Evolutionary conservation across 768 basidiomycete species (phyloP).

Genomic region (Bullera alba): DNA sequence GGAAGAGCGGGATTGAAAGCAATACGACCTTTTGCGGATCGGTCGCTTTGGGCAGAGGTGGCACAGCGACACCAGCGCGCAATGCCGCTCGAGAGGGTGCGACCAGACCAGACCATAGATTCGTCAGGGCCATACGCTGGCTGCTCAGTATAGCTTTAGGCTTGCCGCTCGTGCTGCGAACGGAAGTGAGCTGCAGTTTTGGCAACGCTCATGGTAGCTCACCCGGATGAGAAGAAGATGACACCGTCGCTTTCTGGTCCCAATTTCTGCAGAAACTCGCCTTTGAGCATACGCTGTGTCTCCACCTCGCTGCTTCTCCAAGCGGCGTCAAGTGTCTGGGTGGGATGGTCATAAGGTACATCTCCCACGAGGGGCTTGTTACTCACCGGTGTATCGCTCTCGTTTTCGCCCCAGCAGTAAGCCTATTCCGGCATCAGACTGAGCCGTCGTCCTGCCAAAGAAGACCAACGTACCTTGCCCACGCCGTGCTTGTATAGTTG

Average conservation of each 20-base stretch:
- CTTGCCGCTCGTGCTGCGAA: conserved; percentile 26
- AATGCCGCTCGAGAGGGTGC: conserved; percentile 35
- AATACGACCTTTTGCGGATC: conserved; percentile 32
- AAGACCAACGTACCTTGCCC: too few relatives aligned
- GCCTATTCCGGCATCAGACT: too few relatives aligned
- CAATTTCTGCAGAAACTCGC: too few relatives aligned
- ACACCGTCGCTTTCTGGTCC: conserved; percentile 35
- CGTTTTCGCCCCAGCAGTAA: too few relatives aligned
- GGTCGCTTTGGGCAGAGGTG: conserved; percentile 17
- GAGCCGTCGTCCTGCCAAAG: too few relatives aligned
- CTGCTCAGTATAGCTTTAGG: conserved; percentile 41
- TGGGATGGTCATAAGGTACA: too few relatives aligned
- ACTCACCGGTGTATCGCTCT: too few relatives aligned
- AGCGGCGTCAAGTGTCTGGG: too few relatives aligned
- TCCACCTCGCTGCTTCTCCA: too few relatives aligned
- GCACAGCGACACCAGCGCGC: conserved; percentile 25
- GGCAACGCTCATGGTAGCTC: background rate
- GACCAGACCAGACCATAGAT: conserved; percentile 36
- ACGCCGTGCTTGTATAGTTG: conserved; percentile 1
- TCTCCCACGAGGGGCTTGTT: too few relatives aligned
- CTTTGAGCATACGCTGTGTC: too few relatives aligned
- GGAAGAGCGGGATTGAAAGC: conserved; percentile 39
- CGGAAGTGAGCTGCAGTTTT: background rate
- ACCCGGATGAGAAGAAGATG: conserved; percentile 41
- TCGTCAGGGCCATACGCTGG: conserved; percentile 36